Base-by-base conservation (phyloP, 805 yeast species). In the Torulaspora quercuum region DNA sequence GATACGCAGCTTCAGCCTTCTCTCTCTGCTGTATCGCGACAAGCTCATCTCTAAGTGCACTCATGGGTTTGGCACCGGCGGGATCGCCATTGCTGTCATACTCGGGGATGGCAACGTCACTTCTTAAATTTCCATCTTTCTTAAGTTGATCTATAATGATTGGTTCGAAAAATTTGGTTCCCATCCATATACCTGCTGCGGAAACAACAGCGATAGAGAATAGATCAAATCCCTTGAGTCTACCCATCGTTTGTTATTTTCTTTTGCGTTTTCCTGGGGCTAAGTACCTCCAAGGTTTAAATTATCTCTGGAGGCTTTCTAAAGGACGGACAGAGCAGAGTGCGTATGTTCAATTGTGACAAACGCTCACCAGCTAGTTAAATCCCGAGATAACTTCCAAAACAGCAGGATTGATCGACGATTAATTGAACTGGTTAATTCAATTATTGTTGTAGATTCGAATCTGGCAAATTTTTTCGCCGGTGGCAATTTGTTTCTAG, bases 91-190 rank as follows among this genome's bases (percentile, higher is more conserved):
- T 66, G 5, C 14, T 29, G 43, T 73, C 76, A 42, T 68, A 73
- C 19, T 75, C 67, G 2, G 81, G 81, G 22, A 80, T 64, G 9
- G 64, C 64, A 28, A 82, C 70, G 49, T 80, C 90, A 2, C 61
- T 52, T 53, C 89, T 70, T 33, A 83, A 64, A 40, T 71, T 70
- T 2, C 86, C 85, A 44, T 81, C 87, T 51, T 77, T 73, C 48
- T 70, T 68, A 41, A 83, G 65, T 45, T 73, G 80, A 30, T 80
- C 88, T 19, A 82, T 71, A 3, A 83, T 72, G 11, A 83, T 57
- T 2, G 94, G 94, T 48, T 80, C 80, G 67, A 85, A 83, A 61
- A 83, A 83, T 53, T 72, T 75, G 38, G 76, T 45, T 35, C 72
- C 72, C 12, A 72, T 65, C 48, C 71, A 73, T 3, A 70, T 63